These are phyloP conservation scores for Kluyveromyces siamensis DNA, from an alignment of 805 yeast genomes.

Conservation along the genomic window DNA sequence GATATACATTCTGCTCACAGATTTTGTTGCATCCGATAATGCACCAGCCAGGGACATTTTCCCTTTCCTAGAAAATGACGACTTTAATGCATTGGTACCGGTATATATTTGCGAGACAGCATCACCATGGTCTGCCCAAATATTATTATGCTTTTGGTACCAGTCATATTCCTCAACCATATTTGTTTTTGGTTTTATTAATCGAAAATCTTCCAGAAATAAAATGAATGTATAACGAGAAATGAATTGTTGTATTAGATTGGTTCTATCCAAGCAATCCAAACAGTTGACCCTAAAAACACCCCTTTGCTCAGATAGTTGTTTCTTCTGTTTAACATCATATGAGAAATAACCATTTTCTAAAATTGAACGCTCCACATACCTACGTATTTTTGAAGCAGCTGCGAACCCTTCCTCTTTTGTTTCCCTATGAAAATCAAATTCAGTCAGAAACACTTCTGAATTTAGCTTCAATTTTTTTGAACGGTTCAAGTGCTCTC, in stretches of 20 bases:
- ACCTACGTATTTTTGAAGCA: slow-evolving; percentile 59
- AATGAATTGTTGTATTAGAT: slow-evolving; percentile 76
- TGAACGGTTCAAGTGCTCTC: slow-evolving; percentile 43
- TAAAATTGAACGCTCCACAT: slow-evolving; percentile 55
- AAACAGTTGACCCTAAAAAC: slow-evolving; percentile 89
- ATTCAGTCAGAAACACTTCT: slow-evolving; percentile 56
- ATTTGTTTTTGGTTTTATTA: slow-evolving; percentile 16
- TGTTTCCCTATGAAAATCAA: slow-evolving; percentile 92
- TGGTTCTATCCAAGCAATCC: slow-evolving; percentile 92
- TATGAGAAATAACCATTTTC: slow-evolving; percentile 78
- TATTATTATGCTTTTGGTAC: slow-evolving; percentile 63
- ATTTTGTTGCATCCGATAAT: slow-evolving; percentile 91
- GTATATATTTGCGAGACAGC: slow-evolving; percentile 92
- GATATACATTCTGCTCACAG: slow-evolving; percentile 89
- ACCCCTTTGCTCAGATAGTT: slow-evolving; percentile 74
- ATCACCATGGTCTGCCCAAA: slow-evolving; percentile 99
- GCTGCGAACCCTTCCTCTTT: slow-evolving; percentile 84
- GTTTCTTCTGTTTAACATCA: slow-evolving; percentile 46
- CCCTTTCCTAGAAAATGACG: slow-evolving; percentile 89
- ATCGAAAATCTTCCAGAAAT: slow-evolving; percentile 36
- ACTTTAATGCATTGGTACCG: slow-evolving; percentile 94
- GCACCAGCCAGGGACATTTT: slow-evolving; percentile 97
- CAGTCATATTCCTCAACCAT: slow-evolving; percentile 41
- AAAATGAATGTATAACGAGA: slow-evolving; percentile 61
- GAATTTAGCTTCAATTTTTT: slow-evolving; percentile 21